phyloP scores from a whole-genome alignment of 2,329 filamentous ascomycete genomes.

The Eutypella sp. region DNA sequence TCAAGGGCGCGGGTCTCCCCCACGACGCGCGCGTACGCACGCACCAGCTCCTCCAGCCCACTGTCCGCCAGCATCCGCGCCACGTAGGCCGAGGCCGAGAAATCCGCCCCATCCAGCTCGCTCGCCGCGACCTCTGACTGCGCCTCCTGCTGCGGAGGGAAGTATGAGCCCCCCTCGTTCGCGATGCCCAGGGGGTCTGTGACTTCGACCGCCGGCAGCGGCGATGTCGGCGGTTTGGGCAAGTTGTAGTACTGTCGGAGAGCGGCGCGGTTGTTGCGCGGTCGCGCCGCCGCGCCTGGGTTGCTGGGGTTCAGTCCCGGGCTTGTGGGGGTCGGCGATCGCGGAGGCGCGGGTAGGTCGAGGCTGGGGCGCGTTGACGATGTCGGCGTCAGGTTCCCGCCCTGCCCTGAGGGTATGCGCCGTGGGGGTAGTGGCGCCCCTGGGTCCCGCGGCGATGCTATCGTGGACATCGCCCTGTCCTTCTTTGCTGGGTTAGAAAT shows the following conservation, averaged over 20 bases:
- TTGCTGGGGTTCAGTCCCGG: slow-evolving; percentile 24
- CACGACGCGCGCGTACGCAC: slow-evolving; percentile 65
- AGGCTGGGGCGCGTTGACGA: slow-evolving; percentile 72
- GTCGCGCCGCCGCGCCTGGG: too few relatives aligned
- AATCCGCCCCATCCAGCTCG: slow-evolving; percentile 70
- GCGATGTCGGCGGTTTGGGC: slow-evolving; percentile 39
- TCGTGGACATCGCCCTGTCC: slow-evolving; percentile 70
- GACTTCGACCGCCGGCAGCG: slow-evolving; percentile 36
- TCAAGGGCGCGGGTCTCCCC: slow-evolving; percentile 85
- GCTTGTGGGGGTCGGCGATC: slow-evolving; percentile 40
- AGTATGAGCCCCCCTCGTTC: slow-evolving; percentile 23
- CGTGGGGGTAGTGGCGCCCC: slow-evolving; percentile 51
- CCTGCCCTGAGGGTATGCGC: slow-evolving; percentile 51
- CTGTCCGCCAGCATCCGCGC: slow-evolving; percentile 54
- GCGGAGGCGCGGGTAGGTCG: slow-evolving; percentile 45
- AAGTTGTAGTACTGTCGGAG: slow-evolving; percentile 95
- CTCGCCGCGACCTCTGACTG: slow-evolving; percentile 56
- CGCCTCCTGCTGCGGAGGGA: slow-evolving; percentile 27
- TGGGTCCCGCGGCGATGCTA: slow-evolving; percentile 57
- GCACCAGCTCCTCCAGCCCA: slow-evolving; percentile 63
- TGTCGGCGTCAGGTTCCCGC: slow-evolving; percentile 62
- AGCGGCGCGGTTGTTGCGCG: slow-evolving; percentile 71
- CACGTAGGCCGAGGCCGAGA: slow-evolving; percentile 69
- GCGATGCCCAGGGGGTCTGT: slow-evolving; percentile 31
- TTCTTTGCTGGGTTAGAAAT: neutral